Percentiles rank a stretch among this genome's conserved stretches.
Evolutionary conservation across 768 basidiomycete species (phyloP).

Genomic region (Rhodotorula babjevae): DNA sequence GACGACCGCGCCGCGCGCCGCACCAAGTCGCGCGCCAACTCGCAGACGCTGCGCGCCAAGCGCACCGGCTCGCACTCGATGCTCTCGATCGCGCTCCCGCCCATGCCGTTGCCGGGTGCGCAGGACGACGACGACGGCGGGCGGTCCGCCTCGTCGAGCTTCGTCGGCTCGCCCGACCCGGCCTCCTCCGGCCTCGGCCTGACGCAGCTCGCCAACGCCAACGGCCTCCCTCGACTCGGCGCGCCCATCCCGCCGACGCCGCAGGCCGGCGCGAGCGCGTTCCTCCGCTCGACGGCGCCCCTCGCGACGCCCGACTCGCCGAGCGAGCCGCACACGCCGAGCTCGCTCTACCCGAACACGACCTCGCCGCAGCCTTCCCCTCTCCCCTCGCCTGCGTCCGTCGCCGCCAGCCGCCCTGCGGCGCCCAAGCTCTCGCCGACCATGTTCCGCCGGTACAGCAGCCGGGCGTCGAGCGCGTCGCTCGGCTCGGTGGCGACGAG

Average conservation of each 20-base stretch:
- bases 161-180: neutral
- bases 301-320: neutral
- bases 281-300: too few species aligned
- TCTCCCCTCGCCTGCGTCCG: neutral
- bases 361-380: constrained; percentile 5
- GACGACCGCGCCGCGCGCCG: constrained; percentile 4
- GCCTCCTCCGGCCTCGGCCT: neutral
- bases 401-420: neutral
- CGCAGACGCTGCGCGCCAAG: neutral
- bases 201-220: neutral
- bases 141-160: neutral
- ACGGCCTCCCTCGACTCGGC: neutral
- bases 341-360: neutral
- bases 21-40: neutral
- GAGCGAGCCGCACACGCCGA: neutral
- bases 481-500: neutral
- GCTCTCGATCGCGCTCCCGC: constrained; percentile 1
- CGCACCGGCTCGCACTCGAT: neutral
- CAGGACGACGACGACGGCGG: neutral
- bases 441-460: neutral
- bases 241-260: constrained; percentile 5
- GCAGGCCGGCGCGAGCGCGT: neutral
- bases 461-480: neutral
- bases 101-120: neutral
- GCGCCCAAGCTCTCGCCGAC: neutral